phyloP scores from a whole-genome alignment of 345 rosid genomes.

The Arabidopsis thaliana region TAIR10.1 NC_003070.9:25014001-25014500 shows the following conservation, averaged over 20 bases:
- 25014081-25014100: not conserved
- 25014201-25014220: constrained; percentile 35
- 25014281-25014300: not conserved
- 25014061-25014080: not conserved
- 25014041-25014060: not conserved
- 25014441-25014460: not conserved
- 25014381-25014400: constrained; percentile 33
- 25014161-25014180: constrained; percentile 37
- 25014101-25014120: not conserved
- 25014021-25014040: not conserved
- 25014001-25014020: not conserved
- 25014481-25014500: constrained; percentile 4
- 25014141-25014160: not conserved
- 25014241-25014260: constrained; percentile 17
- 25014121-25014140: too few species aligned
- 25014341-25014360: constrained; percentile 23
- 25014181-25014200: constrained; percentile 13
- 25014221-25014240: constrained; percentile 23
- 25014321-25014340: constrained; percentile 16
- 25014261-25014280: constrained; percentile 15
- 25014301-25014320: constrained; percentile 32
- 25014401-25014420: not conserved
- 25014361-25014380: not conserved
- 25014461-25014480: not conserved
- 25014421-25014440: not conserved